Evolutionary conservation across 495 filamentous ascomycete species (phyloP).

Genomic region (Penicillium soppii): DNA sequence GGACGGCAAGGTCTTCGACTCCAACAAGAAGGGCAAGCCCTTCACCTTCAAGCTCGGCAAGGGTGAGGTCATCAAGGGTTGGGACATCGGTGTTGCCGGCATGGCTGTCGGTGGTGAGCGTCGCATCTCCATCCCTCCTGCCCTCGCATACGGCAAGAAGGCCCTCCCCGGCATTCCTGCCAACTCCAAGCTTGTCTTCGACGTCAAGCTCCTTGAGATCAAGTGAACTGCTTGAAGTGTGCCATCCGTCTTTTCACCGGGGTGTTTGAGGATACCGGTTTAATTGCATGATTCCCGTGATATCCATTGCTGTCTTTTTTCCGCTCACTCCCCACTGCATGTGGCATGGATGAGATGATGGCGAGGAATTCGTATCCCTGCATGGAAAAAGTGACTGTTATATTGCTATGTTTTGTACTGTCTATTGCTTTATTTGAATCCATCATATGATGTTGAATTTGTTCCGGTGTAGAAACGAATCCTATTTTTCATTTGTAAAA

Average conservation of each 20-base stretch:
- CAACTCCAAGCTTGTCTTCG: conserved; percentile 90
- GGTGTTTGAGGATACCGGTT: conserved; percentile 38
- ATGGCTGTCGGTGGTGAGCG: conserved; percentile 94
- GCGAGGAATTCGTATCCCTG: conserved; percentile 26
- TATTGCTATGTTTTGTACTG: conserved; percentile 13
- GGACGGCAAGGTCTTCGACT: conserved; percentile 90
- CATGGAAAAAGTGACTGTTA: conserved; percentile 31
- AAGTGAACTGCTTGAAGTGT: conserved; percentile 42
- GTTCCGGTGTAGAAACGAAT: no score
- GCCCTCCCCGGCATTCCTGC: conserved; percentile 74
- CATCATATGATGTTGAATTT: conserved; percentile 1
- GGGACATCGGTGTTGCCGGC: conserved; percentile 90
- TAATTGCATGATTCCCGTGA: conserved; percentile 39
- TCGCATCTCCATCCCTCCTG: conserved; percentile 80
- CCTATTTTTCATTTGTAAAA: no score
- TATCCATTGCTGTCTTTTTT: conserved; percentile 45
- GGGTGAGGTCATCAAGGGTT: conserved; percentile 97
- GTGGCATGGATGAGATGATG: conserved; percentile 44
- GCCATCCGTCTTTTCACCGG: conserved; percentile 18
- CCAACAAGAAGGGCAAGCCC: conserved; percentile 96
- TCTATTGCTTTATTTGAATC: conserved; percentile 18
- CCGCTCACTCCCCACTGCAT: conserved; percentile 24
- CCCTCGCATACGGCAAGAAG: conserved; percentile 84
- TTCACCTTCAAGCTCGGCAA: conserved; percentile 92
- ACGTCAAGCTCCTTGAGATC: conserved; percentile 81